Evolutionary conservation across 257 asterid species (phyloP).

Genomic region (Parsonsia alboflavescens): DNA sequence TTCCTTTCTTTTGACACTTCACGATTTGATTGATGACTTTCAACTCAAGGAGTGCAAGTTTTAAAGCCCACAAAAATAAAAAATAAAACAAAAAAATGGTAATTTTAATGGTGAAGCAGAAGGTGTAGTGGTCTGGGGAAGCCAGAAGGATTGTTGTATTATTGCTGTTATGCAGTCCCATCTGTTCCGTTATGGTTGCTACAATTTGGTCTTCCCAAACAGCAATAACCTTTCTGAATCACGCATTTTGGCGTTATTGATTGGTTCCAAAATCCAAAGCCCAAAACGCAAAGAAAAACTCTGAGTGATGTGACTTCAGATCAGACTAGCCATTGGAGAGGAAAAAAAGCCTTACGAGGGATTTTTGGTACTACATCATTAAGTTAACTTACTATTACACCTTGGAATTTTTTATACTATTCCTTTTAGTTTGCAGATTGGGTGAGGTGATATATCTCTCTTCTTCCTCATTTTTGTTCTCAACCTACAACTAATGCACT

Average conservation of each 20-base stretch:
- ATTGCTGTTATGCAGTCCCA: conserved; percentile 4
- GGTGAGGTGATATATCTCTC: no score
- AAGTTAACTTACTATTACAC: no score
- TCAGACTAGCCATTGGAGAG: neutral
- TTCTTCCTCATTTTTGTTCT: neutral
- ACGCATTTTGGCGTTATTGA: conserved; percentile 1
- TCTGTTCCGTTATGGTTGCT: conserved; percentile 2
- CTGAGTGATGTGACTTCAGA: neutral
- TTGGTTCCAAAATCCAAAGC: conserved; percentile 1
- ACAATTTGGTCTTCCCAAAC: neutral
- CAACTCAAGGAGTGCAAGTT: no score
- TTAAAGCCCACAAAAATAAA: no score
- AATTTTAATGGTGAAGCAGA: neutral
- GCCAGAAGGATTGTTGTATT: conserved; percentile 3
- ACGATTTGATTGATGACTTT: no score
- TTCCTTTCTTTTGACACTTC: neutral
- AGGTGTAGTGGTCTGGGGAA: neutral
- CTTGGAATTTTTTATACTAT: no score
- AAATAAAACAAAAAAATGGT: neutral
- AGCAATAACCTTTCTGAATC: neutral
- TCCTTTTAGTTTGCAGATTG: neutral
- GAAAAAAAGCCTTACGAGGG: no score
- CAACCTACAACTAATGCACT: neutral
- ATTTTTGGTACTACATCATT: no score
- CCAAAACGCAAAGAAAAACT: no score